These are phyloP conservation scores for Schizothecium vesticola DNA, from an alignment of 495 filamentous ascomycete genomes.

Conservation along the genomic window DNA sequence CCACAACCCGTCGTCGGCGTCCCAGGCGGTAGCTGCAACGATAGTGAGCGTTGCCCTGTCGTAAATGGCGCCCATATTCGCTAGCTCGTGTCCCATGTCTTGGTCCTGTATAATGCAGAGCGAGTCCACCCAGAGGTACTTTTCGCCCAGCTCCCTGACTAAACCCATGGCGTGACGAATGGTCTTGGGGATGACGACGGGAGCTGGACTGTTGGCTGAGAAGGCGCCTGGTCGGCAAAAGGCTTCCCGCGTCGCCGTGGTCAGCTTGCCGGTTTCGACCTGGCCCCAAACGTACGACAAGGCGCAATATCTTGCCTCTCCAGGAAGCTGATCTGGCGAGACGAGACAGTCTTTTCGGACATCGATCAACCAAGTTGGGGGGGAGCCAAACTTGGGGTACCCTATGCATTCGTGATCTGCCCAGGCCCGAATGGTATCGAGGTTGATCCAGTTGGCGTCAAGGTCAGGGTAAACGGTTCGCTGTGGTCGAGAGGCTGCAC, in stretches of 20 bases:
- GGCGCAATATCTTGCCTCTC: neutral
- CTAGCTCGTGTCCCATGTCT: neutral
- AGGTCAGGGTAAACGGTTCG: neutral
- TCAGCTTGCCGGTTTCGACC: neutral
- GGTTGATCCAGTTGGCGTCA: neutral
- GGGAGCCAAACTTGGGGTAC: neutral
- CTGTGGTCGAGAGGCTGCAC: too few species aligned
- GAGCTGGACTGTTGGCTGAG: neutral
- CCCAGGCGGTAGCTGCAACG: neutral
- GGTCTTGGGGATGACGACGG: neutral
- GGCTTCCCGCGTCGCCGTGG: neutral
- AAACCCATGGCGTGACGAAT: neutral
- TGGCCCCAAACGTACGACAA: neutral
- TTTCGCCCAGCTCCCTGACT: neutral
- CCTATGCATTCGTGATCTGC: neutral
- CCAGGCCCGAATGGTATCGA: neutral
- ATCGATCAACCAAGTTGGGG: neutral
- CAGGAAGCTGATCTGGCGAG: neutral
- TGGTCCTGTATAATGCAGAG: neutral
- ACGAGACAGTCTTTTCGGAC: neutral
- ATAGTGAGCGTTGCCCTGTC: neutral
- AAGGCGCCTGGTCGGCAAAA: neutral
- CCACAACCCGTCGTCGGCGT: neutral
- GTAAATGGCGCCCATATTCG: neutral
- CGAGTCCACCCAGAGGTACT: conserved; percentile 1